Base-by-base conservation (phyloP, 129 eudicot species). In the Apium graveolens region DNA sequence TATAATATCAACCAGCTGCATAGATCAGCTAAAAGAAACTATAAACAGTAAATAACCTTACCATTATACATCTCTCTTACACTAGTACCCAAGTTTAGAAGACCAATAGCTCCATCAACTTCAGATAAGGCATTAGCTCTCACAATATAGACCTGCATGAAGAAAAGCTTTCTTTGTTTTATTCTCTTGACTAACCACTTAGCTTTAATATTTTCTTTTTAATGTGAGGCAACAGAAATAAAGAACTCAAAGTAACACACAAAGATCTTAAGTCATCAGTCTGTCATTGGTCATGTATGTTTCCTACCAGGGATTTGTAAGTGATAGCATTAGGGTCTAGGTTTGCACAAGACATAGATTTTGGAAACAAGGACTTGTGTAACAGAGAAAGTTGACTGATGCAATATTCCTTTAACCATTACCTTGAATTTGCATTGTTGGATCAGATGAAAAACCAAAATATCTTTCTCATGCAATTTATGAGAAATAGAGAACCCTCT, bases 401-500 rank as follows among this genome's bases (percentile, higher is more conserved):
- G 38, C 7, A 26, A 3, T 39, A 37, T 21, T 5, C 11, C 11
- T 27, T 44, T 7, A 48, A 20, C 32, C 26, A 41, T 81, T 84
- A 86, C 96, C 91, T 82, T 91, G 74, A 91, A 81, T 78, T 73
- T 88, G 82, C 93, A 86, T 26, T 71, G 78, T 35, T 63, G 55
- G n/a, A 86, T 42, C 81, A 91, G 63, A 0, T 88, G 91, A 60
- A 91, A 91, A 81, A 88, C 88, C 43, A 88, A 76, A 75, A 78
- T 84, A 80, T 91, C 96, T 41, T 90, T 90, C 73, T 86, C 87
- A 13, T 78, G 70, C 81, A 91, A 82, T 68, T 85, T 79, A 72
- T 86, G 92, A 39, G 87, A 77, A 66, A 91, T 85, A 1, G 92
- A 81, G 74, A 88, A 91, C 37, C 91, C 96, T 80, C 91, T 86